Conservation (phyloP, 208 protist genomes). For the Trypanosoma platydactyli region DNA sequence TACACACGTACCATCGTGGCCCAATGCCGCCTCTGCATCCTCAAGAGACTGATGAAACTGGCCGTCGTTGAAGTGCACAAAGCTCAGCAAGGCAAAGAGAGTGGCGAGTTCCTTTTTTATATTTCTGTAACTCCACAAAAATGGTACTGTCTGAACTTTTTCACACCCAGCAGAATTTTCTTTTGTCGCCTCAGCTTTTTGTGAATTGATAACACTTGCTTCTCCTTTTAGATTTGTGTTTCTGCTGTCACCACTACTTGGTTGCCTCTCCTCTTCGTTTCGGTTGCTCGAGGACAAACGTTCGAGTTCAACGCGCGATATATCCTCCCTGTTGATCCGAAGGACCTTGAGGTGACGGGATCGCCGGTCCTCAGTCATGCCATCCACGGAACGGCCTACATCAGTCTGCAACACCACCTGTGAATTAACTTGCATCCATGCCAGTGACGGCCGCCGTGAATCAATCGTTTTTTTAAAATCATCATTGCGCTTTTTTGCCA, state of each 20-base stretch:
- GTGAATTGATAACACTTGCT: not conserved
- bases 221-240: not conserved
- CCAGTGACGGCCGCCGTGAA: not conserved
- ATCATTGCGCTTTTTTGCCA: not conserved
- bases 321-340: not conserved
- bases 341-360: conserved; percentile 6
- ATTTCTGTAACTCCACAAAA: not conserved
- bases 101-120: conserved; percentile 7
- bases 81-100: conserved; percentile 23
- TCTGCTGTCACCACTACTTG: not conserved
- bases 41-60: conserved; percentile 20
- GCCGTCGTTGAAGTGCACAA: conserved; percentile 21
- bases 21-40: conserved; percentile 21
- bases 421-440: not conserved
- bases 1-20: conserved; percentile 20
- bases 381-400: not conserved
- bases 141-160: not conserved
- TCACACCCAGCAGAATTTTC: not conserved
- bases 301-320: conserved; percentile 2
- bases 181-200: not conserved
- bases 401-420: not conserved
- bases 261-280: not conserved
- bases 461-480: conserved; percentile 2
- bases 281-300: not conserved
- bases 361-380: not conserved